Evolutionary conservation across 306 rosid genomes (phyloP).

Genomic region (Vicia sativa): DNA sequence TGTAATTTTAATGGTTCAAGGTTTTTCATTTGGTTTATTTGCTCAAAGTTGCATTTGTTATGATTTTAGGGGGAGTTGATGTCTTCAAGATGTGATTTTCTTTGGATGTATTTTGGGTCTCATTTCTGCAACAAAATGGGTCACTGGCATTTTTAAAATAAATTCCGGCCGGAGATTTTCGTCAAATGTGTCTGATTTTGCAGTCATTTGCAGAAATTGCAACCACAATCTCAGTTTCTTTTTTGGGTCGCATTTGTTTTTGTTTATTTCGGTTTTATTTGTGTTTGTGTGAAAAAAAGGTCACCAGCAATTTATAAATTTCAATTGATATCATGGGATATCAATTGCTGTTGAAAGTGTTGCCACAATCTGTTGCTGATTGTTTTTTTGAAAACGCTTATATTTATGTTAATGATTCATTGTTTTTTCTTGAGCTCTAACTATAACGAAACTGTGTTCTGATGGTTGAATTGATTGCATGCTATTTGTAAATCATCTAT

Average conservation of each 20-base stretch:
- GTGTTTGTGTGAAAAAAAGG: too few species aligned
- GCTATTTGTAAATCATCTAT: not conserved
- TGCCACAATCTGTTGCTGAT: not conserved
- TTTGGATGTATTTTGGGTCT: conserved; percentile 6
- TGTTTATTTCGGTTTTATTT: too few species aligned
- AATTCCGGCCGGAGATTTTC: not conserved
- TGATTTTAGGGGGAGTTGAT: not conserved
- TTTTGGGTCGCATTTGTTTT: not conserved
- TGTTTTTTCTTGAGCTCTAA: not conserved
- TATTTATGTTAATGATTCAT: not conserved
- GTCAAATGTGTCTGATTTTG: not conserved
- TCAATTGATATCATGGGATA: too few species aligned
- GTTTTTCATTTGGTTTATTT: not conserved
- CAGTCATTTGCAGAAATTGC: too few species aligned
- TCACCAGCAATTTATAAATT: too few species aligned
- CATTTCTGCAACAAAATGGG: not conserved
- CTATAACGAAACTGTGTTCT: not conserved
- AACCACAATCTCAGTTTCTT: not conserved
- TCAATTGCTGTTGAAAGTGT: not conserved
- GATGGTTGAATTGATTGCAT: not conserved
- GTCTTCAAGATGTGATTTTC: not conserved
- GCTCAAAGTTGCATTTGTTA: not conserved
- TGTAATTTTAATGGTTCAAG: not conserved
- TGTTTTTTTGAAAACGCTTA: not conserved
- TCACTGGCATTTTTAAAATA: not conserved